phyloP scores from a whole-genome alignment of 805 yeast species.

The Wickerhamiella qilinensis region DNA sequence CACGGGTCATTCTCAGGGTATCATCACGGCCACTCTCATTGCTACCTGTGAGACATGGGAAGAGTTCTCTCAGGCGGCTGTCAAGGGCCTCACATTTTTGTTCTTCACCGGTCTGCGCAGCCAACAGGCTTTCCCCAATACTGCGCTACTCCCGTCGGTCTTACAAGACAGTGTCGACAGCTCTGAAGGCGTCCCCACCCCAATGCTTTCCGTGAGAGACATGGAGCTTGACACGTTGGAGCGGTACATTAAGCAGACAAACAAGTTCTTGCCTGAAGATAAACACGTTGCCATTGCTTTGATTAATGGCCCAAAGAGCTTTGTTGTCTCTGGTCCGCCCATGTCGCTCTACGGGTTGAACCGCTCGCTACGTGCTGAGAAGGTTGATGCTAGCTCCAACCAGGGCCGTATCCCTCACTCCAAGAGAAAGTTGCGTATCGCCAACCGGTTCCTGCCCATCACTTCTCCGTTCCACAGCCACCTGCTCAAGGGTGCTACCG shows the following conservation, averaged over 20 bases:
- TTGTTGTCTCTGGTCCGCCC: slow-evolving; percentile 96
- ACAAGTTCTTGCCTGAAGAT: slow-evolving; percentile 81
- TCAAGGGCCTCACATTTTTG: slow-evolving; percentile 67
- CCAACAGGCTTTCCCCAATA: slow-evolving; percentile 78
- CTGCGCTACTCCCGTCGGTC: slow-evolving; percentile 85
- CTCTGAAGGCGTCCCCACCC: slow-evolving; percentile 93
- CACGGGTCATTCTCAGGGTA: slow-evolving; percentile 33
- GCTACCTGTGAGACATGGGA: slow-evolving; percentile 76
- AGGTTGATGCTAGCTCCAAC: slow-evolving; percentile 86
- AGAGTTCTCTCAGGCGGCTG: slow-evolving; percentile 51
- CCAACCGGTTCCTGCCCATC: slow-evolving; percentile 88
- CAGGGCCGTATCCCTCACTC: slow-evolving; percentile 89
- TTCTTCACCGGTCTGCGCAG: slow-evolving; percentile 92
- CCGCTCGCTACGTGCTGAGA: slow-evolving; percentile 78
- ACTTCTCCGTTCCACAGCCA: slow-evolving; percentile 95
- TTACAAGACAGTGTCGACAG: slow-evolving; percentile 82
- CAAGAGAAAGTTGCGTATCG: slow-evolving; percentile 85
- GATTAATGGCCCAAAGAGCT: slow-evolving; percentile 87
- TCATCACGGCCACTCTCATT: slow-evolving; percentile 84
- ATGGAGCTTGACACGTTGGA: slow-evolving; percentile 68
- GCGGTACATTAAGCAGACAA: slow-evolving; percentile 65
- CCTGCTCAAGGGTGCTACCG: slow-evolving; percentile 57
- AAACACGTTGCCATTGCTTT: slow-evolving; percentile 83
- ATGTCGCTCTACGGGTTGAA: slow-evolving; percentile 93
- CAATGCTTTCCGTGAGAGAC: slow-evolving; percentile 92